Evolutionary conservation across 2,329 filamentous ascomycete genomes (phyloP).

Genomic region (Phoma herbarum): DNA sequence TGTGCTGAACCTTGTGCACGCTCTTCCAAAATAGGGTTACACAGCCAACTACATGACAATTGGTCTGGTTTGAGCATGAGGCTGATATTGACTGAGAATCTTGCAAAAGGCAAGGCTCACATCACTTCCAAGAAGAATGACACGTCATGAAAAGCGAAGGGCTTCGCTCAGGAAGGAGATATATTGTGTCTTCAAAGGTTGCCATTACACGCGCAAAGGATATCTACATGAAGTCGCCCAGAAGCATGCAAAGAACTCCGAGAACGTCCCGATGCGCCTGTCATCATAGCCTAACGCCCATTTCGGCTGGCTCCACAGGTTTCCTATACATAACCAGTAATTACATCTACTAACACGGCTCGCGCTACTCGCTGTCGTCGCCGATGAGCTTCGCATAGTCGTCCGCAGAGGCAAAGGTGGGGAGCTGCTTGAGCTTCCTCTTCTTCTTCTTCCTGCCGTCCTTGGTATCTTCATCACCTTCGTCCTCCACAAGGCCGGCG

Average conservation of each 20-base stretch:
- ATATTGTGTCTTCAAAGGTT: conserved; percentile 12
- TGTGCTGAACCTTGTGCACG: not conserved
- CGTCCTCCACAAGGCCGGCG: conserved; percentile 53
- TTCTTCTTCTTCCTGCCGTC: conserved; percentile 67
- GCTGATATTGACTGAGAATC: not conserved
- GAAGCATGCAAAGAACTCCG: conserved; percentile 23
- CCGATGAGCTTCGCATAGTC: conserved; percentile 90
- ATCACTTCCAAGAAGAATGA: not conserved
- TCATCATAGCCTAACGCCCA: conserved; percentile 25
- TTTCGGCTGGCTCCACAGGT: conserved; percentile 23
- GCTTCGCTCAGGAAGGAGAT: not conserved
- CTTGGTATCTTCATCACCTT: conserved; percentile 54
- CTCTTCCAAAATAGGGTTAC: not conserved
- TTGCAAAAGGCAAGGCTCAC: not conserved
- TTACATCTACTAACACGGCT: conserved; percentile 12
- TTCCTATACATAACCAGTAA: conserved; percentile 18
- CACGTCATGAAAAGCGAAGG: not conserved
- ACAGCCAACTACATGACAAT: too few relatives aligned
- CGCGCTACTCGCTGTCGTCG: conserved; percentile 51
- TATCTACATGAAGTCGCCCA: conserved; percentile 41
- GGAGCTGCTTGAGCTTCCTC: conserved; percentile 87
- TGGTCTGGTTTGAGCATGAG: too few relatives aligned
- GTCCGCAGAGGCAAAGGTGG: conserved; percentile 90
- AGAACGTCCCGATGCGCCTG: conserved; percentile 21
- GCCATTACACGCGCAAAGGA: conserved; percentile 43